A percentile compares a stretch with the other conserved stretches of the same genome.
Conservation (phyloP, 2,329 filamentous ascomycete genomes). For the Diaporthe sp. region DNA sequence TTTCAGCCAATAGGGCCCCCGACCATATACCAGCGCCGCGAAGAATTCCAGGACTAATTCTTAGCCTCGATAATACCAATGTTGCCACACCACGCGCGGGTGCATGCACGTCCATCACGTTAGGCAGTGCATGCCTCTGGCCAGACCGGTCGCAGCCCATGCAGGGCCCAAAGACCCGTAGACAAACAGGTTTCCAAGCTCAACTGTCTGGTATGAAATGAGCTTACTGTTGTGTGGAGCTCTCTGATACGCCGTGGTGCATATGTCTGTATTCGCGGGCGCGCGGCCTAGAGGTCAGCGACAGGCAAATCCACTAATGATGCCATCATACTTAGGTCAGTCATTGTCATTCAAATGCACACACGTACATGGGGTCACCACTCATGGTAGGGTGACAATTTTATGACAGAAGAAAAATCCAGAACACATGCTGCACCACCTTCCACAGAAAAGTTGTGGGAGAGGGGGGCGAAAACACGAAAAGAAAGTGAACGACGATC, state of each 20-base stretch:
- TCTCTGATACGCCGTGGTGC: background rate
- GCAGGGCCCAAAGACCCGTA: constrained; percentile 23
- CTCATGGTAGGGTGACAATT: too few relatives aligned
- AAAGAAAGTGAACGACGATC: background rate
- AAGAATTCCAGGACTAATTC: background rate
- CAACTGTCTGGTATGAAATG: background rate
- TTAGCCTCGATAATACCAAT: background rate
- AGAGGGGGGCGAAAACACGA: background rate
- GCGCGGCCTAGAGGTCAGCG: background rate
- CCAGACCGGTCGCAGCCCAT: constrained; percentile 8
- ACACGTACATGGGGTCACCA: background rate
- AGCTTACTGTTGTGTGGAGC: background rate
- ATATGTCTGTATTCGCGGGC: background rate
- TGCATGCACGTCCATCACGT: background rate
- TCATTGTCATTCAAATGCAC: background rate
- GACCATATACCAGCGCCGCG: background rate
- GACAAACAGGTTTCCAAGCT: constrained; percentile 1
- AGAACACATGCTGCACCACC: background rate
- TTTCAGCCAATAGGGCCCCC: background rate
- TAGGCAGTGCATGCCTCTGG: background rate
- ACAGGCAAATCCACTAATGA: background rate
- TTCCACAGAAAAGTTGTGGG: background rate
- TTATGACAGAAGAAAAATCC: background rate
- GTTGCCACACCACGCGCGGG: background rate
- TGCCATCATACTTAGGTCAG: constrained; percentile 10